Evolutionary conservation across 2,329 filamentous ascomycete species (phyloP).

Genomic region (Mariannaea elegans): DNA sequence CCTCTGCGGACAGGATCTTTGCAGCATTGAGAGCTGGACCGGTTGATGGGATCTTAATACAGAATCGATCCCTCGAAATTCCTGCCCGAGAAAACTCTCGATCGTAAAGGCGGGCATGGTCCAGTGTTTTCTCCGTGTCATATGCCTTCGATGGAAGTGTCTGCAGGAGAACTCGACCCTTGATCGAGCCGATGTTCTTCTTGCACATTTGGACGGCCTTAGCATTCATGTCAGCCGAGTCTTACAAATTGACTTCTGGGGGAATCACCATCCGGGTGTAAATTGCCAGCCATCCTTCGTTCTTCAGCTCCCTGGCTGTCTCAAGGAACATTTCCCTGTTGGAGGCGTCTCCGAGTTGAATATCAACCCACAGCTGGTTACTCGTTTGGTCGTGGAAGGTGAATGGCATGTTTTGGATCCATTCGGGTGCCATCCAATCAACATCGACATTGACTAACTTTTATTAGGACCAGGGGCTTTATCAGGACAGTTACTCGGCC

Average conservation of each 20-base stretch:
- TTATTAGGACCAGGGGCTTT: neutral
- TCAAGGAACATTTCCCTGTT: conserved; percentile 54
- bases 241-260: neutral
- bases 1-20: conserved; percentile 52
- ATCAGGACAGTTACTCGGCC: rapidly evolving
- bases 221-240: neutral
- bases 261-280: conserved; percentile 54
- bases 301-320: conserved; percentile 53
- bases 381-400: conserved; percentile 59
- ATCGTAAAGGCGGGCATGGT: conserved; percentile 57
- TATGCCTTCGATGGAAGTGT: conserved; percentile 57
- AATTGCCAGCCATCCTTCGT: conserved; percentile 56
- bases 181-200: conserved; percentile 55
- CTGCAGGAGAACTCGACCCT: conserved; percentile 59
- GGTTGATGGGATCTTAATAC: conserved; percentile 61
- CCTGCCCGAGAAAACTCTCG: conserved; percentile 55
- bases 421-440: conserved; percentile 61
- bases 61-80: conserved; percentile 55
- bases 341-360: conserved; percentile 53
- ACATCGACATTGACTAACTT: conserved; percentile 58
- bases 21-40: conserved; percentile 57
- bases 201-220: conserved; percentile 57
- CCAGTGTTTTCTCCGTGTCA: conserved; percentile 53
- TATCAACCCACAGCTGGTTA: conserved; percentile 59
- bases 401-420: conserved; percentile 55